Percentiles rank a stretch among this genome's conserved stretches.
Conservation (phyloP, 192 early-diverging fungal genomes). For the Rhizoclosmatium globosum region DNA sequence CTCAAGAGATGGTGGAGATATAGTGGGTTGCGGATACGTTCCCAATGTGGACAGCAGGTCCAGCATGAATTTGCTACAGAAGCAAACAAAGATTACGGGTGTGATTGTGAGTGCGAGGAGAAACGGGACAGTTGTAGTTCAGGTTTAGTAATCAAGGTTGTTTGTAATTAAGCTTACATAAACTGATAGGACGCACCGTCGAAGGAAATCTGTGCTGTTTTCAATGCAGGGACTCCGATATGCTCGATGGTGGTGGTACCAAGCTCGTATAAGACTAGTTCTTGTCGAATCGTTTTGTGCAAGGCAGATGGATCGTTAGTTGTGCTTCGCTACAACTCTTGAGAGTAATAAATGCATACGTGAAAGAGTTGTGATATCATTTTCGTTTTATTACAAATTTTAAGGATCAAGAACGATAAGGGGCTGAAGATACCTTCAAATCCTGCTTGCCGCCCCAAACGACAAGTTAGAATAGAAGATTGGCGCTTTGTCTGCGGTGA, state of each 20-base stretch:
- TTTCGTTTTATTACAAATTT: too few species aligned
- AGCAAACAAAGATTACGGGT: slow-evolving; percentile 24
- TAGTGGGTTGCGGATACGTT: slow-evolving; percentile 38
- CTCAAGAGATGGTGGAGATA: slow-evolving; percentile 11
- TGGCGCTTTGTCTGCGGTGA: too few species aligned
- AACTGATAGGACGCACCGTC: slow-evolving; percentile 26
- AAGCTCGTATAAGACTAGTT: background rate
- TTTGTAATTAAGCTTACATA: background rate
- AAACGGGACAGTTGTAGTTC: slow-evolving; percentile 40
- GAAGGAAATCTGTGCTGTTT: slow-evolving; percentile 40
- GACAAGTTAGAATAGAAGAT: too few species aligned
- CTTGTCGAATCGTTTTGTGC: slow-evolving; percentile 23
- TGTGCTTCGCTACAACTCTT: too few species aligned
- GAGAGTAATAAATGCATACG: too few species aligned
- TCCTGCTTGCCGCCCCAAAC: too few species aligned
- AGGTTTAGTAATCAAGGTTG: slow-evolving; percentile 18
- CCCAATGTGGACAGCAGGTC: slow-evolving; percentile 18
- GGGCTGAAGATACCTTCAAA: too few species aligned
- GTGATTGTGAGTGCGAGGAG: slow-evolving; percentile 38
- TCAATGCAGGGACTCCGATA: slow-evolving; percentile 26
- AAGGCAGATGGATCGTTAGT: slow-evolving; percentile 41
- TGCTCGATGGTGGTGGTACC: slow-evolving; percentile 42
- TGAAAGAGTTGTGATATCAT: too few species aligned
- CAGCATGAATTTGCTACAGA: slow-evolving; percentile 3
- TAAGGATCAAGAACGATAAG: too few species aligned